Percentiles rank a stretch among this genome's conserved stretches.
These are phyloP conservation scores for Gillenia trifoliata DNA, from an alignment of 306 rosid genomes.

Conservation along the genomic window DNA sequence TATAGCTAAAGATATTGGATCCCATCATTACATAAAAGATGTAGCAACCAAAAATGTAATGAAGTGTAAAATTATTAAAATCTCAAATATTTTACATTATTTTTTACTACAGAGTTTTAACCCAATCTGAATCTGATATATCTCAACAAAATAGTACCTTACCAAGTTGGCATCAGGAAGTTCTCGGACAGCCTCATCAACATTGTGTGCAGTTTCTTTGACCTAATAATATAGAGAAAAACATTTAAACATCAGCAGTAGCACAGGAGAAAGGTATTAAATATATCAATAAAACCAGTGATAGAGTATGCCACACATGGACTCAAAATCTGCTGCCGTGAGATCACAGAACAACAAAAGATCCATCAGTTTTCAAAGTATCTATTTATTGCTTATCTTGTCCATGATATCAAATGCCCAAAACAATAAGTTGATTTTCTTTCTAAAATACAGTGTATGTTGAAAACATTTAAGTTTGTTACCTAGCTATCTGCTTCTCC, in stretches of 20 bases:
- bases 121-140: neutral
- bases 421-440: neutral
- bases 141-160: slow-evolving; percentile 43
- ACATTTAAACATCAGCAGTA: slow-evolving; percentile 11
- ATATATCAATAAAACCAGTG: neutral
- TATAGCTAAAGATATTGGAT: neutral
- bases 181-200: slow-evolving; percentile 86
- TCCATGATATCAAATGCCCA: neutral
- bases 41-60: neutral
- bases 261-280: neutral
- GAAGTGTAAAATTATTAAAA: neutral
- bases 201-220: slow-evolving; percentile 84
- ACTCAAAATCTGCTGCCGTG: neutral
- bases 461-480: neutral
- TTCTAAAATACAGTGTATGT: neutral
- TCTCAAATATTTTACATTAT: neutral
- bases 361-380: neutral
- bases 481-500: neutral
- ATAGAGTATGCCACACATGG: neutral
- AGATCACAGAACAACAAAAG: neutral
- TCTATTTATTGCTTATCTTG: neutral
- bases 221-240: slow-evolving; percentile 44
- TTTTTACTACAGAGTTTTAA: neutral
- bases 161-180: slow-evolving; percentile 99
- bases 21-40: slow-evolving; percentile 11